These are phyloP conservation scores for Neonectria sp. DNA, from an alignment of 2,329 filamentous ascomycete species.

Conservation along the genomic window DNA sequence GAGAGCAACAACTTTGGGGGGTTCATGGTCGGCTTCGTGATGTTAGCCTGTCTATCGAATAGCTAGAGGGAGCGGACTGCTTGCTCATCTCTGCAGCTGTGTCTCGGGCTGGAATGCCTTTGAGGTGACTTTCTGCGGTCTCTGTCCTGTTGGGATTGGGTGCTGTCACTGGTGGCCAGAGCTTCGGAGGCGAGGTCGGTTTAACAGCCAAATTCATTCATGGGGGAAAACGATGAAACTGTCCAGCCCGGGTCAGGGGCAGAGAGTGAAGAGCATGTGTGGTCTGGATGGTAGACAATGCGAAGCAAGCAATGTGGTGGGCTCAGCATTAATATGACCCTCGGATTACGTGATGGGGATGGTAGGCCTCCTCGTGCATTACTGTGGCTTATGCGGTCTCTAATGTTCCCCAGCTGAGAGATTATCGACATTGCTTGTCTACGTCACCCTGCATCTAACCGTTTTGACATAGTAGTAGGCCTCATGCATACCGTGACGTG, in stretches of 20 bases:
- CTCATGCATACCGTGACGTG: neutral
- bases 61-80: neutral
- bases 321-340: neutral
- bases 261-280: neutral
- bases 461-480: neutral
- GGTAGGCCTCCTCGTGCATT: slow-evolving; percentile 4
- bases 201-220: neutral
- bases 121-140: neutral
- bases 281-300: neutral
- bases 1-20: slow-evolving; percentile 5
- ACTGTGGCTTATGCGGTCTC: neutral
- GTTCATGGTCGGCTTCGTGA: neutral
- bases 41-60: neutral
- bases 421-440: neutral
- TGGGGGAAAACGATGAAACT: neutral
- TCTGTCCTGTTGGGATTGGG: slow-evolving; percentile 1
- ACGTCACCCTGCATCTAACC: neutral
- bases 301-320: neutral
- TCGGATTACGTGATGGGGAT: neutral
- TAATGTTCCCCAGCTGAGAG: neutral
- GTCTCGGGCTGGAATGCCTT: slow-evolving; percentile 1
- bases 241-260: neutral
- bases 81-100: neutral
- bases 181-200: neutral
- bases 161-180: neutral